Base-by-base conservation (phyloP, 805 yeast species). In the Pichia manshurica region DNA sequence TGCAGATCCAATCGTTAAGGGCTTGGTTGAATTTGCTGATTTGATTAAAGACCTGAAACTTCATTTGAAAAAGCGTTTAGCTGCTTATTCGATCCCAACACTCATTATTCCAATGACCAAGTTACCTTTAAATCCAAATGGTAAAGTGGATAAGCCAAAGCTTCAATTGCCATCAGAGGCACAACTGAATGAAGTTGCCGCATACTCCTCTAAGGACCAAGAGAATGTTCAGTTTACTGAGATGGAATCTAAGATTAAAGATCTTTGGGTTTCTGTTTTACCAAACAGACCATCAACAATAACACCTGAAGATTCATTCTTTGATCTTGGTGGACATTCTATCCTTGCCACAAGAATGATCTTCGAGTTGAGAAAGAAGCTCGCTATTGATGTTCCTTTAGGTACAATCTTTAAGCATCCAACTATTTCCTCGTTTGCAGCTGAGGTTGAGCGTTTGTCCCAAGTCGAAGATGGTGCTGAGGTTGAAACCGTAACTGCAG, bases 301-400 rank as follows among this genome's bases (percentile, higher is more conserved):
- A 38, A 73, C 83, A 28, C 83, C 84, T 31, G 77, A 77, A 2
- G 99, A 93, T 64, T 86, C 95, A 1, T 93, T 93, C 78, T 93
- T 93, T 61, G 99, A 93, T 62, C 71, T 95, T 45, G 99, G 99
- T 50, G 99, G 99, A 2, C 99, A 93, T 67, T 91, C 98, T 1
- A 91, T 93, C 58, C 72, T 93, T 53, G 98, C 98, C 7, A 95
- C 99, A 0, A 79, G 95, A 63, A 89, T 93, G 96, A 91, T 93
- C 52, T 93, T 93, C 60, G 90, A 86, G 56, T 77, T 93, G 56
- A 79, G 97, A 64, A 84, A 85, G 69, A 77, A 75, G 55, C 72
- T 90, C 50, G 75, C 79, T 36, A 77, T 90, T 37, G 96, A 89
- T 51, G 71, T 93, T 45, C 97, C 99, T 21, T 72, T 93, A 52